Percentiles rank a stretch among this genome's conserved stretches.
phyloP scores from a whole-genome alignment of 192 early-diverging fungal genomes.

The Anaeromyces robustus region DNA sequence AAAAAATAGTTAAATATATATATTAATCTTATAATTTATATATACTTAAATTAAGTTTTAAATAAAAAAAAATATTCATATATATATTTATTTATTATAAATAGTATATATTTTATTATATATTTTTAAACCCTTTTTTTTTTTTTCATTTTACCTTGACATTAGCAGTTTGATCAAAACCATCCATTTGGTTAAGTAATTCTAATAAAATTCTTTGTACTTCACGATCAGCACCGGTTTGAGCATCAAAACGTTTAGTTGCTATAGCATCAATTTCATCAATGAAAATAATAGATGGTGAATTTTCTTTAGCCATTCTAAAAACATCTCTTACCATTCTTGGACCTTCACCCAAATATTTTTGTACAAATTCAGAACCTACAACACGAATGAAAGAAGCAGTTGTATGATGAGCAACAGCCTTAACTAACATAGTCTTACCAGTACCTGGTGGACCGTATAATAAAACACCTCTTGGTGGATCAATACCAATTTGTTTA shows the following conservation, averaged over 20 bases:
- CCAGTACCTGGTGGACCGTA: slow-evolving; percentile 98
- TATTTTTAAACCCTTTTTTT: too few species aligned
- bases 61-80: too few species aligned
- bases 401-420: slow-evolving; percentile 94
- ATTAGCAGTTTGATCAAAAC: slow-evolving; percentile 94
- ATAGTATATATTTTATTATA: too few species aligned
- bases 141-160: slow-evolving; percentile 52
- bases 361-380: slow-evolving; percentile 97
- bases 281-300: slow-evolving; percentile 95
- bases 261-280: slow-evolving; percentile 99
- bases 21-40: too few species aligned
- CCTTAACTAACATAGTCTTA: slow-evolving; percentile 98
- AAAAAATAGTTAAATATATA: too few species aligned
- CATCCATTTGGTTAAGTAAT: slow-evolving; percentile 98
- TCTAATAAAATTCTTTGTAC: slow-evolving; percentile 95
- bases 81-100: too few species aligned
- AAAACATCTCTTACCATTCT: slow-evolving; percentile 97
- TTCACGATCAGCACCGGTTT: slow-evolving; percentile 96
- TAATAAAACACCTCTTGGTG: slow-evolving; percentile 92
- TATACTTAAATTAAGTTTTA: too few species aligned
- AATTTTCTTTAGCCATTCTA: slow-evolving; percentile 89
- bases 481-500: slow-evolving; percentile 95
- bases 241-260: slow-evolving; percentile 95
- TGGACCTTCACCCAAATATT: slow-evolving; percentile 95
- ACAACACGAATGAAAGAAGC: slow-evolving; percentile 93